phyloP scores from a whole-genome alignment of 2,329 filamentous ascomycete genomes.

The Aspergillus fumigatus region DNA sequence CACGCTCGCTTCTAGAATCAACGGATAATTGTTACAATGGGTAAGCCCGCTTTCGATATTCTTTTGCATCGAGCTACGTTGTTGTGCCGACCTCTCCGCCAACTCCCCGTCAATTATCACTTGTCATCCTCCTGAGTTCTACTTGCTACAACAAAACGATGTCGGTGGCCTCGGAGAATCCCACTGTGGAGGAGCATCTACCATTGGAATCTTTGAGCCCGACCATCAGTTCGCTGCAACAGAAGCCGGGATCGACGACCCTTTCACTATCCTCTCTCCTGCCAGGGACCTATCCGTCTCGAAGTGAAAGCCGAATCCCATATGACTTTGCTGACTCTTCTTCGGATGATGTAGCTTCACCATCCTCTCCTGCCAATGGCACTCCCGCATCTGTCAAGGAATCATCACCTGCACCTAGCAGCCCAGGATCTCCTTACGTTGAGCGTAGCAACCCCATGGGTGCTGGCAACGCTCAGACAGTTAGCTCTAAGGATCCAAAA shows the following conservation, averaged over 20 bases:
- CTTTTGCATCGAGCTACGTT: slow-evolving; percentile 7
- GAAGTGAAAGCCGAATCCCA: slow-evolving; percentile 10
- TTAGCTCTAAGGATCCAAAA: slow-evolving; percentile 63
- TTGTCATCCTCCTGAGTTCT: slow-evolving; percentile 1
- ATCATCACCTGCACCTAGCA: slow-evolving; percentile 45
- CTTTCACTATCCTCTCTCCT: slow-evolving; percentile 9
- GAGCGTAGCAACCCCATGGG: slow-evolving; percentile 57
- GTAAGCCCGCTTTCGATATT: slow-evolving; percentile 28
- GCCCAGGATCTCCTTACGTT: slow-evolving; percentile 51
- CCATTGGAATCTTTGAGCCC: slow-evolving; percentile 8
- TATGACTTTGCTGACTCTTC: slow-evolving; percentile 20
- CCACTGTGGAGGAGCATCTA: slow-evolving; percentile 13
- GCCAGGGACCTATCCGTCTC: slow-evolving; percentile 7
- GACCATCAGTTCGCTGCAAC: slow-evolving; percentile 2
- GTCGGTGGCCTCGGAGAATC: slow-evolving; percentile 10
- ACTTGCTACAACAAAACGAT: slow-evolving; percentile 11
- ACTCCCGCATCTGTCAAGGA: slow-evolving; percentile 29
- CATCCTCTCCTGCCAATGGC: slow-evolving; percentile 28
- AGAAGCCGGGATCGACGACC: slow-evolving; percentile 11
- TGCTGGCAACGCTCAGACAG: slow-evolving; percentile 52
- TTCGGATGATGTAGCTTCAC: slow-evolving; percentile 27
- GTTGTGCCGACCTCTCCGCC: not conserved
- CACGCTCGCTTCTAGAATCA: slow-evolving; percentile 22
- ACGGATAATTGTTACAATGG: slow-evolving; percentile 30
- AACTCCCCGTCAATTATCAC: not conserved